Percentiles rank a stretch among this genome's conserved stretches.
phyloP scores from a whole-genome alignment of 2,329 filamentous ascomycete species.

The Alternaria brassicae region DNA sequence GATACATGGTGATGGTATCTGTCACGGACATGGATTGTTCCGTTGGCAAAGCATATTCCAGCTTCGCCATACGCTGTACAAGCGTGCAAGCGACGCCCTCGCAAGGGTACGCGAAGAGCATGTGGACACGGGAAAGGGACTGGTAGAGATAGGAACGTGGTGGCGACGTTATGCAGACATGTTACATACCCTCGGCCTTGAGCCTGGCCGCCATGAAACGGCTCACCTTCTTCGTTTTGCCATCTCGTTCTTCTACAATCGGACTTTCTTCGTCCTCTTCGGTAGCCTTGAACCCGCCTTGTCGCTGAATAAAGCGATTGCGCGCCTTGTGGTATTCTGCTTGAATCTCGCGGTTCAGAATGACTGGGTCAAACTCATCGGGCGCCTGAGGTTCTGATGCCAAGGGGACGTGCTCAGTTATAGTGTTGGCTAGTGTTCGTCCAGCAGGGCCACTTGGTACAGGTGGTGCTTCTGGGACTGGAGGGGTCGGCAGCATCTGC shows the following conservation, averaged over 20 bases:
- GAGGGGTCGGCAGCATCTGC: constrained; percentile 30
- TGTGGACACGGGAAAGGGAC: not conserved
- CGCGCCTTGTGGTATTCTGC: constrained; percentile 83
- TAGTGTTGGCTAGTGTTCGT: constrained; percentile 64
- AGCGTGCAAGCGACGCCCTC: not conserved
- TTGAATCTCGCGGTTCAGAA: constrained; percentile 79
- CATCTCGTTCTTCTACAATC: constrained; percentile 71
- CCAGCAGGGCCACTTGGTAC: constrained; percentile 53
- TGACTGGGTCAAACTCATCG: constrained; percentile 68
- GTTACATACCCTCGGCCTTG: constrained; percentile 42
- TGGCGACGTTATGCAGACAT: not conserved
- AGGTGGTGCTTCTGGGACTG: constrained; percentile 35
- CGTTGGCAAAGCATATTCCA: constrained; percentile 11
- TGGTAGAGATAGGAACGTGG: not conserved
- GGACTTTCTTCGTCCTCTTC: constrained; percentile 71
- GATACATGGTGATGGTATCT: constrained; percentile 47
- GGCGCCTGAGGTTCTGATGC: constrained; percentile 49
- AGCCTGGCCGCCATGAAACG: constrained; percentile 76
- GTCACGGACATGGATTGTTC: constrained; percentile 50
- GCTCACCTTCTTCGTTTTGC: constrained; percentile 67
- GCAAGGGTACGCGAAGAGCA: not conserved
- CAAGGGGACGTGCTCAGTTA: constrained; percentile 60
- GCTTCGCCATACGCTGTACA: not conserved
- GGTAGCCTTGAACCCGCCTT: constrained; percentile 77
- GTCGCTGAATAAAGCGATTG: constrained; percentile 80